A percentile compares a stretch with the other conserved stretches of the same genome.
Evolutionary conservation across 352 stramenopile species (phyloP).

Genomic region (Aphanomyces euteiches): DNA sequence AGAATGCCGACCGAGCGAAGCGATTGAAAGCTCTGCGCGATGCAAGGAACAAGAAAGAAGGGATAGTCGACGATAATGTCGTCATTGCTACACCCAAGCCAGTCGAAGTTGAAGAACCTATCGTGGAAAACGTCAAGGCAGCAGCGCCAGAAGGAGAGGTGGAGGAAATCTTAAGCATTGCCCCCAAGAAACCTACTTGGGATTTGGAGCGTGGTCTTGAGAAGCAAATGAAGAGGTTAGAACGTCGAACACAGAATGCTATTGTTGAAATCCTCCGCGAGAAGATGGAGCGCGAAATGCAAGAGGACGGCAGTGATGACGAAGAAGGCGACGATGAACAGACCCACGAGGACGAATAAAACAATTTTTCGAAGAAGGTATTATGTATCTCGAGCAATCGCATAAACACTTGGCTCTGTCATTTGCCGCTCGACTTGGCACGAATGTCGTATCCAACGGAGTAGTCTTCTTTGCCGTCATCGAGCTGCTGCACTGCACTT

Average conservation of each 20-base stretch:
- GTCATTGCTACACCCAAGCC: no score
- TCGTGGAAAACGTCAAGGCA: conserved; percentile 20
- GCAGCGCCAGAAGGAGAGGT: conserved; percentile 45
- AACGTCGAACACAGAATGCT: conserved; percentile 77
- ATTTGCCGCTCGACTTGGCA: conserved; percentile 22
- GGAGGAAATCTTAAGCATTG: conserved; percentile 64
- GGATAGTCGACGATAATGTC: conserved; percentile 30
- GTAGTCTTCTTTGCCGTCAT: conserved; percentile 43
- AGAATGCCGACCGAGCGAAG: conserved; percentile 55
- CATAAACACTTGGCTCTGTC: not conserved
- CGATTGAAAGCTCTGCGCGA: conserved; percentile 80
- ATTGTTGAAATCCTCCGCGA: conserved; percentile 85
- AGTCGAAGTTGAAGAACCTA: conserved; percentile 21
- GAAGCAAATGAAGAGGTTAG: conserved; percentile 82
- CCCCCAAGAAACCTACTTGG: conserved; percentile 82
- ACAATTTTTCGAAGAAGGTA: not conserved
- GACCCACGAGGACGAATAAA: not conserved
- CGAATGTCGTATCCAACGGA: conserved; percentile 74
- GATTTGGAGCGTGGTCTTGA: conserved; percentile 85
- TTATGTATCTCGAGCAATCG: conserved; percentile 17
- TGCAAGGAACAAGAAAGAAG: conserved; percentile 74
- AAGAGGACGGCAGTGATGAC: conserved; percentile 53
- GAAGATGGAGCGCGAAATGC: conserved; percentile 71
- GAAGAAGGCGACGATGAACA: conserved; percentile 48
- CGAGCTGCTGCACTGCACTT: conserved; percentile 15